Base-by-base conservation (phyloP, 2,329 filamentous ascomycete genomes). In the Ophiostoma angusticollis region DNA sequence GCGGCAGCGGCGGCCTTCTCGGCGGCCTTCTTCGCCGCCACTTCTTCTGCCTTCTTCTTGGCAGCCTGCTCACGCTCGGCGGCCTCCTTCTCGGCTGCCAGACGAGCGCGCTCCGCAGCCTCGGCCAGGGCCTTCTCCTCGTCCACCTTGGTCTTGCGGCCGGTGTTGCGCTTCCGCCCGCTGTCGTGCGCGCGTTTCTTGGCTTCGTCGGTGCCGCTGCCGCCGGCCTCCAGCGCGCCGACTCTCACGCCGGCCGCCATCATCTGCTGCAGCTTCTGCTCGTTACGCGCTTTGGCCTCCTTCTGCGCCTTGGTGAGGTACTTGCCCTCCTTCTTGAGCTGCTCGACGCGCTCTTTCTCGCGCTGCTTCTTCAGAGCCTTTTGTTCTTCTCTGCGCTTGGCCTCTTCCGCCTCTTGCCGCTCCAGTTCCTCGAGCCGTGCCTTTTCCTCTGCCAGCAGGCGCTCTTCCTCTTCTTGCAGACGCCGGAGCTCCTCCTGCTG, bases 271-370 rank as follows among this genome's bases (percentile, higher is more conserved):
- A 89, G 62, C 51, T 86, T 85, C 52, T 78, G 67, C 61, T 89
- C 81, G 50, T 84, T 80, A 52, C 78, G 73, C 18, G 79, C 78
- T 62, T 85, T 84, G 54, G 84, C 81, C 52, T 87, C 82, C 54
- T 78, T 83, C 56, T 93, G 83, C 12, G 84, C 83, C 61, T 89
- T 87, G 48, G 84, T 89, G 53, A 89, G 64, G 60, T 81, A 89
- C 54, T 84, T 89, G 57, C 84, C 84, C 57, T 86, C 83, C 58
- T 82, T 84, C 72, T 89, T 91, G 41, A 85, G 72, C 62, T 89
- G 80, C 55, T 91, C 84, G 44, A 89, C 78, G 60, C 74, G 84
- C 58, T 87, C 81, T 66, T 83, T 89, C 52, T 93, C 84, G 56
- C 75, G 85, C 52, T 85, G 82, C 67, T 89, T 91, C 69, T 83